These are phyloP conservation scores for Mycena filopes DNA, from an alignment of 768 basidiomycete genomes.

Conservation along the genomic window DNA sequence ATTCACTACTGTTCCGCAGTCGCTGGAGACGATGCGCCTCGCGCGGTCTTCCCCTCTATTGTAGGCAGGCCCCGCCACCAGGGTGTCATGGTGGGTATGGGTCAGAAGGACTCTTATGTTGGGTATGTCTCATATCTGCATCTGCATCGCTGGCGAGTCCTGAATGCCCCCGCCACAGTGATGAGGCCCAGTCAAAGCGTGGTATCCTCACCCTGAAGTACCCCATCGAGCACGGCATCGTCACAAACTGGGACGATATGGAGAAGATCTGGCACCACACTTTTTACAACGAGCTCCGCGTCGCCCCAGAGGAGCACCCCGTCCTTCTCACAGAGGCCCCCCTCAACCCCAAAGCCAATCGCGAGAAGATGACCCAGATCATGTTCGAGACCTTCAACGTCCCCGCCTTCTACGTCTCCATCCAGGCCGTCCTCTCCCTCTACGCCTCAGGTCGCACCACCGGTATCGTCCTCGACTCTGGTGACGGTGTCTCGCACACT, in stretches of 20 bases:
- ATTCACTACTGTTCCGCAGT: slow-evolving; percentile 31
- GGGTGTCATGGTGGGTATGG: slow-evolving; percentile 84
- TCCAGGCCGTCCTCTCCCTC: slow-evolving; percentile 76
- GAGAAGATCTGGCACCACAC: slow-evolving; percentile 55
- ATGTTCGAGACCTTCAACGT: slow-evolving; percentile 84
- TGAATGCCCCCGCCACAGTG: slow-evolving; percentile 52
- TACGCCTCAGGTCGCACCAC: slow-evolving; percentile 79
- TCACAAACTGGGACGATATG: slow-evolving; percentile 37
- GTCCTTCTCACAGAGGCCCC: slow-evolving; percentile 78
- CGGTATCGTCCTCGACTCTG: slow-evolving; percentile 81
- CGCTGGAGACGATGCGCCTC: slow-evolving; percentile 72
- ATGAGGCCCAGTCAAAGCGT: slow-evolving; percentile 80
- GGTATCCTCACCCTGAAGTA: slow-evolving; percentile 83
- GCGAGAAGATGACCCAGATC: slow-evolving; percentile 81
- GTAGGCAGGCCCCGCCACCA: slow-evolving; percentile 80
- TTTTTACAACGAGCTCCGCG: slow-evolving; percentile 81
- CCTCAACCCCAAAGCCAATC: slow-evolving; percentile 77
- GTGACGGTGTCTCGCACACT: slow-evolving; percentile 77
- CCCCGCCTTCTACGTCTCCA: slow-evolving; percentile 77
- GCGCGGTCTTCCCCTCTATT: slow-evolving; percentile 82
- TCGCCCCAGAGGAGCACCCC: slow-evolving; percentile 80
- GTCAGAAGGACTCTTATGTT: slow-evolving; percentile 82
- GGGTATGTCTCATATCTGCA: slow-evolving; percentile 51
- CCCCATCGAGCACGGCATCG: slow-evolving; percentile 56
- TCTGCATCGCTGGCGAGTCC: too few relatives aligned